Evolutionary conservation across 495 filamentous ascomycete genomes (phyloP).

Genomic region (Aspergillus nanangensis): DNA sequence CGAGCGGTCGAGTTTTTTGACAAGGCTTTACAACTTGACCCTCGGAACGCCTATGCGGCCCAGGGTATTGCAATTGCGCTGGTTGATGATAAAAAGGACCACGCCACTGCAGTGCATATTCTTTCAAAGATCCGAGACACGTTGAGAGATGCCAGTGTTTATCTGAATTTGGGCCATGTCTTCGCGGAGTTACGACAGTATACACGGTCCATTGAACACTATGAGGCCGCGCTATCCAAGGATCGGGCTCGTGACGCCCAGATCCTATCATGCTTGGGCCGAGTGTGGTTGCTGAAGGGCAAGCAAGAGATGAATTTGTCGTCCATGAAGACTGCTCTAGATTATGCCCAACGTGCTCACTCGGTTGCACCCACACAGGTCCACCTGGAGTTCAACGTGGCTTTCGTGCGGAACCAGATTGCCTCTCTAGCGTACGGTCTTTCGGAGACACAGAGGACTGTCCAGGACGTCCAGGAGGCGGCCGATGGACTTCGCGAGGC

Average conservation of each 20-base stretch:
- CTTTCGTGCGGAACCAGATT: slow-evolving; percentile 93
- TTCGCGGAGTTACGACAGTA: slow-evolving; percentile 87
- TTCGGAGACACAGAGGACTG: slow-evolving; percentile 66
- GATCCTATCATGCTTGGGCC: slow-evolving; percentile 85
- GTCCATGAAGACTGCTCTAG: slow-evolving; percentile 82
- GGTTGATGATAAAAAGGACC: slow-evolving; percentile 88
- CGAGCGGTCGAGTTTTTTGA: slow-evolving; percentile 97
- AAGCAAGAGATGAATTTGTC: slow-evolving; percentile 72
- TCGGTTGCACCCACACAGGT: slow-evolving; percentile 74
- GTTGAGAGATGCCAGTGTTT: slow-evolving; percentile 78
- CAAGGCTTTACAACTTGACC: slow-evolving; percentile 88
- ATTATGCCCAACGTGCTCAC: slow-evolving; percentile 82
- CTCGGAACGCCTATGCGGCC: slow-evolving; percentile 90
- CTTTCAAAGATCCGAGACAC: slow-evolving; percentile 87
- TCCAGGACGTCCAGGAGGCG: slow-evolving; percentile 74
- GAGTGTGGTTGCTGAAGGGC: slow-evolving; percentile 87
- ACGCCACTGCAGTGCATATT: slow-evolving; percentile 72
- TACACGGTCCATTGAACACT: slow-evolving; percentile 82
- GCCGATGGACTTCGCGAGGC: slow-evolving; percentile 82
- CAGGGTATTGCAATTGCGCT: slow-evolving; percentile 94
- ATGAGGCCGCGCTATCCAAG: slow-evolving; percentile 83
- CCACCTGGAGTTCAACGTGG: slow-evolving; percentile 95
- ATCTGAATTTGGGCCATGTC: slow-evolving; percentile 88
- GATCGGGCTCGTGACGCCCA: slow-evolving; percentile 73
- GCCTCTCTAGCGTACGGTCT: slow-evolving; percentile 75